Evolutionary conservation across 148 eudicot genomes (phyloP).

Genomic region (Fagopyrum homotropicum): DNA sequence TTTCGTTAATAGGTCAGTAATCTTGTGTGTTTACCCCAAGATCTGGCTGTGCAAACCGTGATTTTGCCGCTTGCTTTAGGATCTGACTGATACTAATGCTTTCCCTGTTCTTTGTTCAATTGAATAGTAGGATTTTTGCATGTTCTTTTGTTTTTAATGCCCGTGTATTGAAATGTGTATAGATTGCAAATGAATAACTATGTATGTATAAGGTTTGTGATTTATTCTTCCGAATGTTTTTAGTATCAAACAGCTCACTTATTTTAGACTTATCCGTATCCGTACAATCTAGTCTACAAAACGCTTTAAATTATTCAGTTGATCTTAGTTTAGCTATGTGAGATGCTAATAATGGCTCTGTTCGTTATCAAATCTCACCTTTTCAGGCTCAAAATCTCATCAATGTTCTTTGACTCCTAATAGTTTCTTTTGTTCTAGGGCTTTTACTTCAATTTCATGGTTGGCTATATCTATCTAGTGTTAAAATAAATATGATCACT

Average conservation of each 20-base stretch:
- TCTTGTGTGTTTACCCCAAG: not conserved
- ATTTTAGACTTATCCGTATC: not conserved
- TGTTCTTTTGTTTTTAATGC: not conserved
- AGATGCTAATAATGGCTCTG: not conserved
- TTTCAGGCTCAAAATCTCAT: not conserved
- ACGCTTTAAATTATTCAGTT: not conserved
- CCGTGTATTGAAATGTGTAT: not conserved
- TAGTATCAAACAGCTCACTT: no score
- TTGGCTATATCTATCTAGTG: not conserved
- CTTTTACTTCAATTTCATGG: not conserved
- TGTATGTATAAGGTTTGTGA: no score
- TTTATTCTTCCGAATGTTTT: no score
- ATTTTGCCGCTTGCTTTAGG: not conserved
- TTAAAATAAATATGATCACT: not conserved
- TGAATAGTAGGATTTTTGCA: not conserved
- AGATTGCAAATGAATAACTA: no score
- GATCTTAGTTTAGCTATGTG: not conserved
- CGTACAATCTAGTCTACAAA: not conserved
- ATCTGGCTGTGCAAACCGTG: not conserved
- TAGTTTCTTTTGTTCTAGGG: not conserved
- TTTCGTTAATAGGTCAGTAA: not conserved
- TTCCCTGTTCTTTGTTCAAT: not conserved
- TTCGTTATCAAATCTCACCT: not conserved
- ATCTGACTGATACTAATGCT: not conserved
- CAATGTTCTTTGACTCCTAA: not conserved